Evolutionary conservation across 345 rosid species (phyloP).

Genomic region (Populus nigra): DNA sequence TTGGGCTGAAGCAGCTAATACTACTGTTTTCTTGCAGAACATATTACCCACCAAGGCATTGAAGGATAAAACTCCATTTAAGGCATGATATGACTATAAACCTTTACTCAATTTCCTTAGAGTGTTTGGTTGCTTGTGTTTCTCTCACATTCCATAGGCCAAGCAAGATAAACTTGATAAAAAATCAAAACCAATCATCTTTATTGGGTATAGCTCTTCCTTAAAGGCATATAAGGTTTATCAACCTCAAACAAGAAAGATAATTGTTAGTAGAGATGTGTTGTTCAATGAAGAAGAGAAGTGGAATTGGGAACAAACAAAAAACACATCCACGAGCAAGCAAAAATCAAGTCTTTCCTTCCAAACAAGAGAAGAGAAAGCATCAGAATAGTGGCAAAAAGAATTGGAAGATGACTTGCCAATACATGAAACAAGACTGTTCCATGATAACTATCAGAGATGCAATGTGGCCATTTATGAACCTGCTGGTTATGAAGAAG

Average conservation of each 20-base stretch:
- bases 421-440: accelerated
- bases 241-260: not conserved
- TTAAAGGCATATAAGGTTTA: not conserved
- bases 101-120: not conserved
- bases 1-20: not conserved
- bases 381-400: not conserved
- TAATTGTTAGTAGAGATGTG: not conserved
- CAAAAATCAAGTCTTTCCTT: accelerated
- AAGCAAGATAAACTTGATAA: not conserved
- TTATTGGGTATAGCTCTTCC: not conserved
- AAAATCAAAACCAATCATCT: not conserved
- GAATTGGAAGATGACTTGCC: not conserved
- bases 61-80: not conserved
- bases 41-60: not conserved
- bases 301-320: not conserved
- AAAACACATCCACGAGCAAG: not conserved
- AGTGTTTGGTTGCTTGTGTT: not conserved
- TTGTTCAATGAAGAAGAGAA: not conserved
- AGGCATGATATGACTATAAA: not conserved
- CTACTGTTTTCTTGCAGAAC: not conserved
- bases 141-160: not conserved
- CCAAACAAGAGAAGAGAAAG: too few species aligned
- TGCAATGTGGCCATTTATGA: not conserved
- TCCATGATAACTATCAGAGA: not conserved
- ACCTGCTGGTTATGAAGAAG: not conserved